These are phyloP conservation scores for Thymus mandschuricus DNA, from an alignment of 257 asterid genomes.

Conservation along the genomic window DNA sequence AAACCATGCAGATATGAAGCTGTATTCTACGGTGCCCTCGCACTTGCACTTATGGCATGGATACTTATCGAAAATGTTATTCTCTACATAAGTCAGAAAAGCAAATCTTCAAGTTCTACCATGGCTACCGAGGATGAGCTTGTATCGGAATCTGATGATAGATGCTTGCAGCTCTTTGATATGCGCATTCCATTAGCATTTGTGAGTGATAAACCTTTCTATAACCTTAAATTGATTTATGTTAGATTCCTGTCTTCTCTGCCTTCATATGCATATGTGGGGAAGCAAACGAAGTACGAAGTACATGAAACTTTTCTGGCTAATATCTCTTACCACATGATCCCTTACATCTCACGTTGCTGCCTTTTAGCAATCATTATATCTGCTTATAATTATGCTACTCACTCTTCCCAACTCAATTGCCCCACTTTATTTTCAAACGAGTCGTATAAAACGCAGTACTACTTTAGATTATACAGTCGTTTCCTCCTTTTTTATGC, in stretches of 20 bases:
- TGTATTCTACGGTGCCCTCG: conserved; percentile 85
- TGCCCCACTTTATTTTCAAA: too few species aligned
- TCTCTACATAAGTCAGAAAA: conserved; percentile 50
- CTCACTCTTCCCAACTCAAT: too few species aligned
- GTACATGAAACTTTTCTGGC: too few species aligned
- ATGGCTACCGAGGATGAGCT: conserved; percentile 52
- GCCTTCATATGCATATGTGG: too few species aligned
- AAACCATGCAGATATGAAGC: conserved; percentile 86
- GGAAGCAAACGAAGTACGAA: too few species aligned
- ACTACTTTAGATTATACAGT: too few species aligned
- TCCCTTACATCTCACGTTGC: too few species aligned
- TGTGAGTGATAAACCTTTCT: conserved; percentile 51
- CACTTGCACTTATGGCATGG: conserved; percentile 92
- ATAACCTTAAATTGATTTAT: neutral
- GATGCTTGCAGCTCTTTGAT: conserved; percentile 72
- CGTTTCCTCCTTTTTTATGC: neutral
- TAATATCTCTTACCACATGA: too few species aligned
- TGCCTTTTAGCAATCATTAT: too few species aligned
- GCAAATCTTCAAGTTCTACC: conserved; percentile 47
- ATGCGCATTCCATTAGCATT: conserved; percentile 86
- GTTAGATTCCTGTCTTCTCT: too few species aligned
- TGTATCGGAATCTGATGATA: conserved; percentile 44
- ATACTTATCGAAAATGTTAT: conserved; percentile 76
- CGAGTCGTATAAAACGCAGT: too few species aligned
- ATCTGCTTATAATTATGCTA: too few species aligned